Base-by-base conservation (phyloP, 352 stramenopile species). In the Phytophthora chlamydospora region DNA sequence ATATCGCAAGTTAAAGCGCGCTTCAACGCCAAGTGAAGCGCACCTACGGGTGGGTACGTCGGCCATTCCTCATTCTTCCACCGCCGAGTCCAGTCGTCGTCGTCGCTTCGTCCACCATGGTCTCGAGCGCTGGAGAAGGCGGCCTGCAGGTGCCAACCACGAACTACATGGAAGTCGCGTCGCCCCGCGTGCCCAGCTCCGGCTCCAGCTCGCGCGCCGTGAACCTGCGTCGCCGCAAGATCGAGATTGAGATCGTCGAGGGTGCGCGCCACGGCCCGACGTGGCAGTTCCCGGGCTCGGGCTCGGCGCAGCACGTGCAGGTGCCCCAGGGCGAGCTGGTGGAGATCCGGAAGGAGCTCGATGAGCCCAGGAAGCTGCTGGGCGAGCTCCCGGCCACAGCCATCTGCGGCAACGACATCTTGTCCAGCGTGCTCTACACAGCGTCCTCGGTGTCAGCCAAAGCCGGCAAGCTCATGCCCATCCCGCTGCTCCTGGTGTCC, bases 361-460 rank as follows among this genome's bases (percentile, higher is more conserved):
- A 79, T 0, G 47, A 65, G 16, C 69, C 64, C 2, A 56, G 51
- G 34, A 66, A 83, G n/a, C 52, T 73, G 52, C 68, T 96, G 21
- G 58, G 71, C 1, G 67, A 96, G 67, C 87, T 86, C 58, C 66
- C 78, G 2, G 81, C 90, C 14, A 97, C 90, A 0, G 70, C 87
- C 10, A 97, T 97, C 65, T 91, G 70, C 29, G 90, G 90, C 17
- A 97, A 97, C 64, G 90, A 97, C 49, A 96, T 97, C 67, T 62
- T 96, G 13, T 86, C 75, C 35, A 96, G 83, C 50, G 89, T 86
- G 27, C 71, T 96, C n/a, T 95, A 95, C 60, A 73, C 78, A 24
- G 55, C 78, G 1, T 71, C 64, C 4, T 68, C 68, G 5, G 75
- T 83, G 16, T 58, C 63, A 2, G 56, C 71, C 27, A 85, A 80